phyloP scores from a whole-genome alignment of 1,284 basidiomycete genomes.

The Heimioporus punctisporus region DNA sequence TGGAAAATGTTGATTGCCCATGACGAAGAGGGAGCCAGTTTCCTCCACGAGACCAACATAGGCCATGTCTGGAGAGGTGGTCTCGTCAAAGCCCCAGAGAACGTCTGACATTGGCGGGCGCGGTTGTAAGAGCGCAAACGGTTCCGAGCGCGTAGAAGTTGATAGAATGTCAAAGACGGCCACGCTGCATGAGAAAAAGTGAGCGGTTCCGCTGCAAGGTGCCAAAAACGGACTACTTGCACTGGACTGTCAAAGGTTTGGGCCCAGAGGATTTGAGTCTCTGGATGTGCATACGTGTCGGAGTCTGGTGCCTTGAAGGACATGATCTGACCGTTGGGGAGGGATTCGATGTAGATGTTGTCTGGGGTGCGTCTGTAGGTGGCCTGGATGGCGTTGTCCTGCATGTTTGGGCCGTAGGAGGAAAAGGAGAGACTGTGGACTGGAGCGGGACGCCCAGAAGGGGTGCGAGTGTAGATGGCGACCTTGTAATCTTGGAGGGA shows the following conservation, averaged over 20 bases:
- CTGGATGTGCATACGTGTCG: conserved; percentile 26
- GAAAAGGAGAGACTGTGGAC: conserved; percentile 83
- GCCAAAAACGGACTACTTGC: conserved; percentile 11
- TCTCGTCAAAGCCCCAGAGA: conserved; percentile 42
- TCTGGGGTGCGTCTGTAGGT: conserved; percentile 74
- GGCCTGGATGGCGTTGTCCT: conserved; percentile 66
- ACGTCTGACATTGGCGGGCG: conserved; percentile 68
- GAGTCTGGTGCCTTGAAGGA: conserved; percentile 57
- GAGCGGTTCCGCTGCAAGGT: neutral
- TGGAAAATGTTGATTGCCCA: conserved; percentile 76
- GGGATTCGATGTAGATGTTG: conserved; percentile 75
- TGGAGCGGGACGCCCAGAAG: conserved; percentile 42
- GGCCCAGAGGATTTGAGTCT: conserved; percentile 50
- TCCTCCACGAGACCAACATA: conserved; percentile 78
- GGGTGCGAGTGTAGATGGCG: conserved; percentile 57
- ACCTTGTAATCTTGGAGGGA: conserved; percentile 66
- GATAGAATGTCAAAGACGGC: conserved; percentile 79
- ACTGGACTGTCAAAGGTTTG: conserved; percentile 33
- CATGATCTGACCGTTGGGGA: conserved; percentile 76
- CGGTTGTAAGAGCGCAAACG: conserved; percentile 82
- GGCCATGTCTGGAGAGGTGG: conserved; percentile 48
- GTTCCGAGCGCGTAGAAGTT: conserved; percentile 46
- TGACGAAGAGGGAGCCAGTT: conserved; percentile 74
- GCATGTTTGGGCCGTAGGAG: conserved; percentile 83
- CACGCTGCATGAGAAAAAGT: conserved; percentile 49